Base-by-base conservation (phyloP, 768 basidiomycete genomes). In the Leccinum longicurvipes region DNA sequence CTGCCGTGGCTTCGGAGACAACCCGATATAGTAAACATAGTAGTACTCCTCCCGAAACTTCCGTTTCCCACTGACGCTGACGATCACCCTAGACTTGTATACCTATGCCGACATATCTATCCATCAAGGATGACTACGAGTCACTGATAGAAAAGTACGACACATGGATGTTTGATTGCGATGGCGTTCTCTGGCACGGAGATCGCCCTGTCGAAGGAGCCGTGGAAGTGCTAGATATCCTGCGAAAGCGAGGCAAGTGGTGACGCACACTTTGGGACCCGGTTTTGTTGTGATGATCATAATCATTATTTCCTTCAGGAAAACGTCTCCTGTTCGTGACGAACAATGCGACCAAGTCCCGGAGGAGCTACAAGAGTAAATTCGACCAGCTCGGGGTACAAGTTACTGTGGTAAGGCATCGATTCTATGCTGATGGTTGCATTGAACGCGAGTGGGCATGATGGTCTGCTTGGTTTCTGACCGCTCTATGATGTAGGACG, bases 91-190 rank as follows among this genome's bases (percentile, higher is more conserved):
- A 63, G 57, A 51, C 32, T 12, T 21, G 15, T 51, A 61, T 63
- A 56, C 50, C 58, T 32, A 72, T 72, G 71, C 58, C 66, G 11
- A 48, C 36, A 25, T 59, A 56, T 11, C 29, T 72, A 9, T 67
- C 79, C 21, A 67, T 76, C 39, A 57, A 65, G 10, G 73, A 73
- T 15, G 78, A 84, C 55, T 84, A 84, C 58, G 70, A 74, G 55
- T 61, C 71, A 15, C 64, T 86, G 27, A 60, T 86, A 60, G 76
- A 82, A 63, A 77, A 81, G 66, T 93, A 89, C 69, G 94, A 98
- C 68, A 96, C 94, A 25, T 96, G 93, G 86, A 80, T 98, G 73
- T 91, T 97, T 60, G 94, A 98, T 73, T 98, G 95, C 68, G 94
- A 98, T 67, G 95, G 94, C 14, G 95, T 98, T 21, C 78, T 98